Evolutionary conservation across 1,284 basidiomycete species (phyloP), one percentile per base, ranked within the genome.

Genomic region (Xanthoconium separans): DNA sequence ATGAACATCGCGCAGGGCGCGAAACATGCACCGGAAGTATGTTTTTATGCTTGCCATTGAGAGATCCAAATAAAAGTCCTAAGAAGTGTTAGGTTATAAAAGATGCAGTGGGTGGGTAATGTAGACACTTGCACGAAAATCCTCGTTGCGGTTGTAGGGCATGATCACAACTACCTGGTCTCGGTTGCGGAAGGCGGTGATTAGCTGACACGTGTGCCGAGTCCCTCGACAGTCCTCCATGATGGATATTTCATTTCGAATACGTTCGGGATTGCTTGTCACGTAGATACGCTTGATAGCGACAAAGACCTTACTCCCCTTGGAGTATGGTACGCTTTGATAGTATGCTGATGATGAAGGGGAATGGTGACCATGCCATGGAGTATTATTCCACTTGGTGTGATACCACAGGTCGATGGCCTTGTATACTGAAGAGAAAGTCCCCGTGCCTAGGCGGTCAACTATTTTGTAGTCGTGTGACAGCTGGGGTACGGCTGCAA

Each of bases 371-470:
- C 85, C 84, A 40, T 84, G 80, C 95, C 96, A 98, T 18, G 83
- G 77, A 10, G 74, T 65, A 70, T 98, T 98, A 72, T 94, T 80
- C 82, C 88, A 95, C 54, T 85, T 86, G 41, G 78, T 70, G 63
- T 91, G 83, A 66, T 89, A 85, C 54, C 82, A 75, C 36, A 89
- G 66, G 72, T 99, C 96, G 60, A 95, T 75, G 0, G 95, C 96
- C 66, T 99, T 98, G 80, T 98, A 99, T 11, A 99, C 96, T 10
- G 95, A 95, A 0, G 96, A 98, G 73, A 99, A 99, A 2, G 96
- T 99, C 24, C 96, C 94, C 58, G 96, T 98, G 15, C 96, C 96
- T 0, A 99, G 81, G 7, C 95, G 83, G 74, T 98, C 96, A 27
- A 98, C 74, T 24, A 98, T 78, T 55, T 79, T 81, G 77, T 97